Conservation (phyloP, 257 asterid species). For the Osmanthus fragrans region DNA sequence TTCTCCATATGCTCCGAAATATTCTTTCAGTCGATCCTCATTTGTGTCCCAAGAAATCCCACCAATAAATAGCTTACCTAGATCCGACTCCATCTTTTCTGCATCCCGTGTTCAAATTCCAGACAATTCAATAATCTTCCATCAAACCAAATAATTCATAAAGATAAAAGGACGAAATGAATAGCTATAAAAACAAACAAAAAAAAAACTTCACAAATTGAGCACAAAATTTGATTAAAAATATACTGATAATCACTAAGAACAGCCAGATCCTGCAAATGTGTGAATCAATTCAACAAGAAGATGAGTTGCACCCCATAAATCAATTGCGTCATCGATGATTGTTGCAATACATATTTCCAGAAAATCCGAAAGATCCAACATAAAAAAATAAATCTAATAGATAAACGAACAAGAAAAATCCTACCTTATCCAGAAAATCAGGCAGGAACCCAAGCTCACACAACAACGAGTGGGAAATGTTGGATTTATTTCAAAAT, state of each 20-base stretch:
- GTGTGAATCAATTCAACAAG: slow-evolving; percentile 22
- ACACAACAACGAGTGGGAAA: slow-evolving; percentile 26
- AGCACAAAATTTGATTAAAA: slow-evolving; percentile 13
- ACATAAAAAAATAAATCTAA: slow-evolving; percentile 33
- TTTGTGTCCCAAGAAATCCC: slow-evolving; percentile 59
- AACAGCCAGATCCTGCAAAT: slow-evolving; percentile 19
- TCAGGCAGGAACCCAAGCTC: slow-evolving; percentile 26
- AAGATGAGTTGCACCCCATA: slow-evolving; percentile 6
- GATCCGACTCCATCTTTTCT: slow-evolving; percentile 41
- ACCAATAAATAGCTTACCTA: slow-evolving; percentile 55
- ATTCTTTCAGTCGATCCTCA: slow-evolving; percentile 49
- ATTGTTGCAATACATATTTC: slow-evolving; percentile 13
- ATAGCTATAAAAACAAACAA: background rate
- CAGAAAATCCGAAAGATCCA: slow-evolving; percentile 2
- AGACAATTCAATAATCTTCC: slow-evolving; percentile 8
- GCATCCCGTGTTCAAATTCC: background rate
- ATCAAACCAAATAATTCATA: slow-evolving; percentile 7
- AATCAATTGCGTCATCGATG: slow-evolving; percentile 10
- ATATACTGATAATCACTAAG: slow-evolving; percentile 2
- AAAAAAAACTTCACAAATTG: slow-evolving; percentile 2
- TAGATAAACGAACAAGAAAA: slow-evolving; percentile 35
- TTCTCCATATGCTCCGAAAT: slow-evolving; percentile 50
- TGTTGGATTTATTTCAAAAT: slow-evolving; percentile 38
- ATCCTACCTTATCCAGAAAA: slow-evolving; percentile 29
- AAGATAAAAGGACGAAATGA: background rate